Conservation (phyloP, 805 yeast species). For the Scheffersomyces stipitis region DNA sequence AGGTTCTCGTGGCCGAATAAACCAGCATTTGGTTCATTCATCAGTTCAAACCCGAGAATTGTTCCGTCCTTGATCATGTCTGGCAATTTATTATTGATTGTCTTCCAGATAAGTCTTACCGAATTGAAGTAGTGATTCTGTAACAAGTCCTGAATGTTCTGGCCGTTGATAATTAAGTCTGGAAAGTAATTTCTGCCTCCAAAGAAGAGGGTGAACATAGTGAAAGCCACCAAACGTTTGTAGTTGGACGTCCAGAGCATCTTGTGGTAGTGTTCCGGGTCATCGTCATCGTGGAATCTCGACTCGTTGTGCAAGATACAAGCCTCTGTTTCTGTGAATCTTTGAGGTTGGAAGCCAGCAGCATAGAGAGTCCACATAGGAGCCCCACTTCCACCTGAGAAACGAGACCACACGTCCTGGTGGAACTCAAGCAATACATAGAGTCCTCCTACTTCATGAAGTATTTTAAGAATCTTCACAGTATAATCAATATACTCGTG, state of each 20-base stretch:
- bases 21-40: conserved; percentile 86
- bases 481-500: conserved; percentile 72
- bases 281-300: conserved; percentile 34
- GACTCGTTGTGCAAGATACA: conserved; percentile 69
- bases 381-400: conserved; percentile 88
- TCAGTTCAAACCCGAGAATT: conserved; percentile 76
- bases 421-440: conserved; percentile 86
- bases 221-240: conserved; percentile 66
- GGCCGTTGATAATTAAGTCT: conserved; percentile 64
- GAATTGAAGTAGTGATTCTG: conserved; percentile 64
- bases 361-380: conserved; percentile 92
- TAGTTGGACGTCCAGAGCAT: conserved; percentile 96
- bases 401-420: conserved; percentile 93
- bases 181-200: conserved; percentile 80
- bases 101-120: conserved; percentile 37
- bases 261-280: conserved; percentile 58
- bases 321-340: conserved; percentile 73
- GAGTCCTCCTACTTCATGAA: conserved; percentile 65
- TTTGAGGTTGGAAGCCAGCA: conserved; percentile 79
- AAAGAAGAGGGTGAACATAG: conserved; percentile 85
- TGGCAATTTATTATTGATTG: conserved; percentile 24
- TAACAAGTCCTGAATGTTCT: conserved; percentile 74
- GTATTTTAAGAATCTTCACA: conserved; percentile 55
- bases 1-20: conserved; percentile 64
- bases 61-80: conserved; percentile 42